These are phyloP conservation scores for Tricholoma hemisulphureum DNA, from an alignment of 768 basidiomycete genomes.

Conservation along the genomic window DNA sequence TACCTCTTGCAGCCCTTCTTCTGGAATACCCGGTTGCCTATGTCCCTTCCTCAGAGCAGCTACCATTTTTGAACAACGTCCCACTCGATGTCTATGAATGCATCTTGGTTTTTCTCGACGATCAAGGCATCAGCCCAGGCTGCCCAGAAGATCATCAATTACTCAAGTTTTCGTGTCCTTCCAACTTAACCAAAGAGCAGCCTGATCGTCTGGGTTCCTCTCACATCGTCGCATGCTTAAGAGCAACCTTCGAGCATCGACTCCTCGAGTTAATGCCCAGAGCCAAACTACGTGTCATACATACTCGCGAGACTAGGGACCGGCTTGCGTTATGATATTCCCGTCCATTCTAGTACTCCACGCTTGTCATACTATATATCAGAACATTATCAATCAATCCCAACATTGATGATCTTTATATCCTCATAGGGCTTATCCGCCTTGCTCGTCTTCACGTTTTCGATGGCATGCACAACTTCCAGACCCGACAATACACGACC, in stretches of 20 bases:
- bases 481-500: constrained; percentile 84
- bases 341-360: too few species aligned
- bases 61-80: constrained; percentile 43
- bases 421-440: constrained; percentile 89
- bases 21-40: constrained; percentile 65
- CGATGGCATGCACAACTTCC: constrained; percentile 89
- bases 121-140: constrained; percentile 11
- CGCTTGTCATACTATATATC: constrained; percentile 1
- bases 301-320: constrained; percentile 39
- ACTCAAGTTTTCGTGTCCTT: constrained; percentile 60
- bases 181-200: constrained; percentile 19
- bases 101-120: constrained; percentile 18
- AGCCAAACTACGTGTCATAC: constrained; percentile 26
- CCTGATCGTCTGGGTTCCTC: constrained; percentile 19
- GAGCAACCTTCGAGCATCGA: constrained; percentile 32
- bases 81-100: constrained; percentile 54
- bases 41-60: constrained; percentile 29
- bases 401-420: constrained; percentile 84
- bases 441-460: constrained; percentile 85
- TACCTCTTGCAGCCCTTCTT: constrained; percentile 58
- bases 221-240: constrained; percentile 30
- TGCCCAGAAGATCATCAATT: constrained; percentile 41
- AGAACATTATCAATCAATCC: constrained; percentile 51
- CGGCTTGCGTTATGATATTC: constrained; percentile 46
- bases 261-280: constrained; percentile 23